These are phyloP conservation scores for Hypomontagnella monticulosa DNA, from an alignment of 495 filamentous ascomycete genomes.

Conservation along the genomic window DNA sequence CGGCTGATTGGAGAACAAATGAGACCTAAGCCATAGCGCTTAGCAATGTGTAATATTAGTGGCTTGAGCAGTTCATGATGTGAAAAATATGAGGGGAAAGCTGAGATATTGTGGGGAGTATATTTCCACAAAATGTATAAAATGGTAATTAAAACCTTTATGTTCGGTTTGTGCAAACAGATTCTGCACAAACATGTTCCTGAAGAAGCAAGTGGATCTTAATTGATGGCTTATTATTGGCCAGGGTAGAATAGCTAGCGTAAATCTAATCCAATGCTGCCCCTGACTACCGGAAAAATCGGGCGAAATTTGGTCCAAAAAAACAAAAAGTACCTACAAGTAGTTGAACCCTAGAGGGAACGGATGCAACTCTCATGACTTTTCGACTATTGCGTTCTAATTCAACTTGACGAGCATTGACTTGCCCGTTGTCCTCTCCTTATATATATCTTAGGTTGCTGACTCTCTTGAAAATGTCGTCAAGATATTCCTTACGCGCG, in stretches of 20 bases:
- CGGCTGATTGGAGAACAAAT: neutral
- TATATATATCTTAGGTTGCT: neutral
- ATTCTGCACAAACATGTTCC: no score
- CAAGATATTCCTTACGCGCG: constrained; percentile 45
- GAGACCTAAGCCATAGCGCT: neutral
- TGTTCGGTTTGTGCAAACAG: no score
- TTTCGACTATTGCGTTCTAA: constrained; percentile 1
- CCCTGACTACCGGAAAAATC: constrained; percentile 36
- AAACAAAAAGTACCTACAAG: constrained; percentile 24
- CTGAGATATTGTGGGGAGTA: no score
- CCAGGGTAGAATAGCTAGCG: neutral
- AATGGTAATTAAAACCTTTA: no score
- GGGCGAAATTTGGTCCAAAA: constrained; percentile 28
- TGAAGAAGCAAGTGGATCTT: constrained; percentile 5
- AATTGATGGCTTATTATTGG: constrained; percentile 13
- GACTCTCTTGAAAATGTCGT: constrained; percentile 37
- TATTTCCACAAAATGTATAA: no score
- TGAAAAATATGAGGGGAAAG: no score
- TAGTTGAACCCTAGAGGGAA: constrained; percentile 11
- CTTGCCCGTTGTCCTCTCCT: constrained; percentile 42
- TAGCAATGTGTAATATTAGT: no score
- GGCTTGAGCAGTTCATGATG: no score
- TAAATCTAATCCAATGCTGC: constrained; percentile 12
- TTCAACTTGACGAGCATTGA: constrained; percentile 37
- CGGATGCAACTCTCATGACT: constrained; percentile 9